These are phyloP conservation scores for Croton laevigatus DNA, from an alignment of 441 rosid genomes.

Conservation along the genomic window DNA sequence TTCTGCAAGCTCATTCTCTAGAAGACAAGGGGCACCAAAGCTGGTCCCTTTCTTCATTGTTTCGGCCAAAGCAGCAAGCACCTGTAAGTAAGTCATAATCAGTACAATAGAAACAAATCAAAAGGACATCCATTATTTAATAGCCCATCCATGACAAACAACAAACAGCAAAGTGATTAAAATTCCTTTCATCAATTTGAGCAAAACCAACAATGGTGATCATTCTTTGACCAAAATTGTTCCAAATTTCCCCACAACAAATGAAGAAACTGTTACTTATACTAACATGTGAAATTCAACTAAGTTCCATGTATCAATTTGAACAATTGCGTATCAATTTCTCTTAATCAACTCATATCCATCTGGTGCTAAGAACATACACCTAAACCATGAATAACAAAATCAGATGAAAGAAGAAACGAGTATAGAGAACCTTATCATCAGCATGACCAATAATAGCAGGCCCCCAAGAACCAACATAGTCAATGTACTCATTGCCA, in stretches of 20 bases:
- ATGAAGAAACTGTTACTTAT: background rate
- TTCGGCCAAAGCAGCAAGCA: conserved; percentile 79
- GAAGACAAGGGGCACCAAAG: conserved; percentile 97
- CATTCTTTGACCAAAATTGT: background rate
- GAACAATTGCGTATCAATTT: background rate
- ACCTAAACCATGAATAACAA: background rate
- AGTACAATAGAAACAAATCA: background rate
- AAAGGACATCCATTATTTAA: background rate
- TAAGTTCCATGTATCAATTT: no score
- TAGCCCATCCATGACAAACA: conserved; percentile 4
- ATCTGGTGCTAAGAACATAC: background rate
- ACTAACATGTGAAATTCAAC: background rate
- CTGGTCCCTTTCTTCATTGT: conserved; percentile 98
- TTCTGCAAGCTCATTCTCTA: conserved; percentile 82
- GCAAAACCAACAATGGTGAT: background rate
- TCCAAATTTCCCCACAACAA: background rate
- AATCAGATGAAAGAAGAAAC: conserved; percentile 12
- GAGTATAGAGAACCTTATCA: conserved; percentile 53
- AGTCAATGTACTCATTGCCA: conserved; percentile 89
- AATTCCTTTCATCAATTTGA: background rate
- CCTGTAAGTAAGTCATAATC: conserved; percentile 37
- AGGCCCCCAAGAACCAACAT: conserved; percentile 96
- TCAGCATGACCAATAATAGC: conserved; percentile 98
- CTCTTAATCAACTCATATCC: background rate
- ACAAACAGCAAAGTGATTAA: background rate